These are phyloP conservation scores for Melaleuca alternifolia DNA, from an alignment of 345 rosid species.

Conservation along the genomic window DNA sequence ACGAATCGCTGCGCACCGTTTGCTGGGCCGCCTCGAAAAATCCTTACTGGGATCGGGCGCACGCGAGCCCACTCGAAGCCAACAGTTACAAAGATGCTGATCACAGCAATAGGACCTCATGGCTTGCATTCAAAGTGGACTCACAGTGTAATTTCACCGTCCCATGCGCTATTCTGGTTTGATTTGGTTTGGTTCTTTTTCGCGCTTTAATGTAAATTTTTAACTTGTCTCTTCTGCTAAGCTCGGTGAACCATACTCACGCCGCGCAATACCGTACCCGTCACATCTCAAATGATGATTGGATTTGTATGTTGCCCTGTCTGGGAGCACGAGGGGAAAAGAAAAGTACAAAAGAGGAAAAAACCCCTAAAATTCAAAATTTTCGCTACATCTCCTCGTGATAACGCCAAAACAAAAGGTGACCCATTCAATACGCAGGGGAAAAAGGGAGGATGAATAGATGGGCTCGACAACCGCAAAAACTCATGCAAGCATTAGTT, in stretches of 20 bases:
- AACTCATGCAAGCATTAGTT: neutral
- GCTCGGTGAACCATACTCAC: neutral
- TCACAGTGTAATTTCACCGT: neutral
- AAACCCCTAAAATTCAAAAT: neutral
- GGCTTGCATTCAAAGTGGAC: neutral
- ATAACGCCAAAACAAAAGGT: neutral
- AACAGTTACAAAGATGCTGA: neutral
- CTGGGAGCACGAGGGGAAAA: neutral
- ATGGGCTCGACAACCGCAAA: neutral
- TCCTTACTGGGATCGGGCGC: no score
- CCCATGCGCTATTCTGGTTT: no score
- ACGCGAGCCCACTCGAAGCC: neutral
- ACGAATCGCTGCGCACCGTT: no score
- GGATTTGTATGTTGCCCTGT: neutral
- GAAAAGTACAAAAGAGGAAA: neutral
- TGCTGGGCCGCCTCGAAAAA: no score
- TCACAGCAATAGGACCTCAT: neutral
- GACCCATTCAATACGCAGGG: neutral
- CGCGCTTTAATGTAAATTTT: neutral
- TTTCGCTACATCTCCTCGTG: rapidly evolving
- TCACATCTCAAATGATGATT: neutral
- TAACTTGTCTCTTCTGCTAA: neutral
- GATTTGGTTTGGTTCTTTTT: neutral
- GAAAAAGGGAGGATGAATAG: neutral
- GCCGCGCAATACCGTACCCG: neutral